Evolutionary conservation across 2,329 filamentous ascomycete species (phyloP).

Genomic region (Diaporthe destruens): DNA sequence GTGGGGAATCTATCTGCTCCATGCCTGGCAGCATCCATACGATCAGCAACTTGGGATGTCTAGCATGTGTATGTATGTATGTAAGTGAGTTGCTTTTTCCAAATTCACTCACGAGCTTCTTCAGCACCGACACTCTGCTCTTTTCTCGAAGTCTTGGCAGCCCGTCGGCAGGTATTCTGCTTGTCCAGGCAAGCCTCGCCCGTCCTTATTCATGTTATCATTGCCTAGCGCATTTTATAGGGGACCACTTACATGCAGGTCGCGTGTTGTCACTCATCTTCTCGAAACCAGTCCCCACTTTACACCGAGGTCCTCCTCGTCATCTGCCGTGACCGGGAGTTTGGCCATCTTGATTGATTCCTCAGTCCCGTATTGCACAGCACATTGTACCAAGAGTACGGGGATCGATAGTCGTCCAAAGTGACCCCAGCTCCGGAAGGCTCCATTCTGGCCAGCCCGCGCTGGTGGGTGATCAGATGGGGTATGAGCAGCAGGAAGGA

Average conservation of each 20-base stretch:
- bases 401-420: conserved; percentile 16
- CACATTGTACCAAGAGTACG: conserved; percentile 28
- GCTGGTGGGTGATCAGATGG: conserved; percentile 34
- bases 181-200: conserved; percentile 11
- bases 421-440: conserved; percentile 18
- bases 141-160: not conserved
- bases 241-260: conserved; percentile 37
- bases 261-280: conserved; percentile 36
- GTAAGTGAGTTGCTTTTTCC: conserved; percentile 12
- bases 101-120: conserved; percentile 1
- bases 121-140: not conserved
- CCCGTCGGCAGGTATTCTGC: not conserved
- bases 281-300: conserved; percentile 39
- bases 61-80: not conserved
- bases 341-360: conserved; percentile 11
- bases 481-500: conserved; percentile 26
- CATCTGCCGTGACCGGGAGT: conserved; percentile 36
- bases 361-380: conserved; percentile 22
- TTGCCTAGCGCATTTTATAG: conserved; percentile 34
- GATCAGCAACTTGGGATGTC: not conserved
- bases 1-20: not conserved
- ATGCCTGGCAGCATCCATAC: not conserved
- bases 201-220: conserved; percentile 28
- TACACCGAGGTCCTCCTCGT: conserved; percentile 35
- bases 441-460: conserved; percentile 8